A percentile compares a stretch with the other conserved stretches of the same genome.
phyloP scores from a whole-genome alignment of 2,329 filamentous ascomycete species.

The Cercospora brassicicola region DNA sequence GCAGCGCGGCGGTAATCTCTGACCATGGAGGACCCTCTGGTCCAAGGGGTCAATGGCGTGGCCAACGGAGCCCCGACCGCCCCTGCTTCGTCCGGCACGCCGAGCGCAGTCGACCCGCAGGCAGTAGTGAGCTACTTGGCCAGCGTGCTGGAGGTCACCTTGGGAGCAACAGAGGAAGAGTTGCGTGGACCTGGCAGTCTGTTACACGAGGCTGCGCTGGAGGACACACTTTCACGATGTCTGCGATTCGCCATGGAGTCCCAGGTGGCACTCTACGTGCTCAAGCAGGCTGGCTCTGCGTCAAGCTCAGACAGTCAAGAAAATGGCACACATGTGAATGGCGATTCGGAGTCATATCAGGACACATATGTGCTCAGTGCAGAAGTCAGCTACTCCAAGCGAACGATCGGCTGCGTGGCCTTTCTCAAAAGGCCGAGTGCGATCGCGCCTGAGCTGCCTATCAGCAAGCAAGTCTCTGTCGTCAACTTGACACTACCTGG shows the following conservation, averaged over 20 bases:
- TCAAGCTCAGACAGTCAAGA: conserved; percentile 40
- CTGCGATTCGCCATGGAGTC: conserved; percentile 85
- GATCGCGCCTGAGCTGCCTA: conserved; percentile 77
- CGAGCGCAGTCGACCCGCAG: conserved; percentile 47
- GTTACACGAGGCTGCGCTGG: conserved; percentile 68
- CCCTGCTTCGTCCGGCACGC: conserved; percentile 27
- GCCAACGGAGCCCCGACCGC: conserved; percentile 35
- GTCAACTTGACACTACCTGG: conserved; percentile 85
- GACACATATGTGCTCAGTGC: conserved; percentile 79
- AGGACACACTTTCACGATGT: conserved; percentile 83
- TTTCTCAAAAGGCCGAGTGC: conserved; percentile 86
- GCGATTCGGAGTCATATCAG: conserved; percentile 29
- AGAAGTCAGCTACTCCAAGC: conserved; percentile 75
- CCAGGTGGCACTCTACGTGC: conserved; percentile 84
- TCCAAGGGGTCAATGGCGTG: conserved; percentile 39
- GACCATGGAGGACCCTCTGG: conserved; percentile 43
- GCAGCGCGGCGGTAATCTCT: conserved; percentile 8
- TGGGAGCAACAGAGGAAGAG: conserved; percentile 64
- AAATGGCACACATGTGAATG: conserved; percentile 46
- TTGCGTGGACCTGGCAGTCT: conserved; percentile 79
- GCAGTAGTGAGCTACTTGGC: conserved; percentile 51
- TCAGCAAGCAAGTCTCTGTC: conserved; percentile 86
- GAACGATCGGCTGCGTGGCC: conserved; percentile 82
- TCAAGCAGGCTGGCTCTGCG: conserved; percentile 67
- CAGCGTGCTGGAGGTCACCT: conserved; percentile 50